Conservation (phyloP, 2,329 filamentous ascomycete genomes). For the Elsinoe perseae region DNA sequence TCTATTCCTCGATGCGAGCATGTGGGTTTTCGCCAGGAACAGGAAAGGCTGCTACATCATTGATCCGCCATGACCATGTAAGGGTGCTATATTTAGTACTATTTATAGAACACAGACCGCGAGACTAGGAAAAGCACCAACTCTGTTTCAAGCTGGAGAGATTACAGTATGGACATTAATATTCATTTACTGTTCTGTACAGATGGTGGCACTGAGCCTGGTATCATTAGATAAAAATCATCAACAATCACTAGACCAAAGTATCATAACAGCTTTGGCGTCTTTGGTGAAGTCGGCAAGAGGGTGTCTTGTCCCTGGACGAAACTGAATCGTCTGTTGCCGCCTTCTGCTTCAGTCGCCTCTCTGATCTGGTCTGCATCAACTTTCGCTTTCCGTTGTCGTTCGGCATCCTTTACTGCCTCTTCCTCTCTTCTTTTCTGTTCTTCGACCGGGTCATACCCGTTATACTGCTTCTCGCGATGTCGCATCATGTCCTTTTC, state of each 20-base stretch:
- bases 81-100: conserved; percentile 3
- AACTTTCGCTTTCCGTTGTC: not conserved
- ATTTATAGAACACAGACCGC: not conserved
- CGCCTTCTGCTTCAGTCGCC: conserved; percentile 14
- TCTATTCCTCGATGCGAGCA: not conserved
- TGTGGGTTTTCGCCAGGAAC: conserved; percentile 6
- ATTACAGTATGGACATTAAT: not conserved
- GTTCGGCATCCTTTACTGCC: not conserved
- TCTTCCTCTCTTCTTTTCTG: conserved; percentile 2
- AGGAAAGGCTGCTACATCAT: conserved; percentile 12
- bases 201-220: conserved; percentile 1
- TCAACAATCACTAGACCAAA: not conserved
- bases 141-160: not conserved
- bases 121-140: not conserved
- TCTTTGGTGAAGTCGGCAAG: not conserved
- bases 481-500: conserved; percentile 43
- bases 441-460: conserved; percentile 28
- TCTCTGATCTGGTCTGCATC: conserved; percentile 12
- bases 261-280: not conserved
- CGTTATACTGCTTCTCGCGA: conserved; percentile 41
- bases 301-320: conserved; percentile 11
- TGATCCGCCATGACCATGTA: conserved; percentile 1
- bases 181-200: conserved; percentile 4
- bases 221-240: not conserved
- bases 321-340: conserved; percentile 14